Conservation (phyloP, 1,284 basidiomycete genomes). For the Vanrija pseudolonga region DNA sequence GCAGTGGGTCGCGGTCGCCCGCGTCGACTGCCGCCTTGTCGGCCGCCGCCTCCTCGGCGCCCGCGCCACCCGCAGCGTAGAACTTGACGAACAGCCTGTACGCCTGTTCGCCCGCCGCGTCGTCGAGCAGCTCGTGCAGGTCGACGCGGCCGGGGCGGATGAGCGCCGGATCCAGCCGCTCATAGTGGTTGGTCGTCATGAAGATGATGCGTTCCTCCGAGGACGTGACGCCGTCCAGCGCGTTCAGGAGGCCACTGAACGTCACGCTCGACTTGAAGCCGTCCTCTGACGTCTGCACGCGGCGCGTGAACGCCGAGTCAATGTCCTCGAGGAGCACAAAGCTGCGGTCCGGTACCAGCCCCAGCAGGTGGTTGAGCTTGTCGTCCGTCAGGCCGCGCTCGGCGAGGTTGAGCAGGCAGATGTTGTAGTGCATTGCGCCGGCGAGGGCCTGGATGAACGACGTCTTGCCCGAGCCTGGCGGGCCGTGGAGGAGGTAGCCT, state of each 20-base stretch:
- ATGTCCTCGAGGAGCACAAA: constrained; percentile 95
- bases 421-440: constrained; percentile 87
- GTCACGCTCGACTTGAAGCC: constrained; percentile 95
- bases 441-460: constrained; percentile 98
- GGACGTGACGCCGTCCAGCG: constrained; percentile 94
- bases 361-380: constrained; percentile 89
- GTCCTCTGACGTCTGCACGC: constrained; percentile 81
- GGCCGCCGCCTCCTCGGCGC: constrained; percentile 9
- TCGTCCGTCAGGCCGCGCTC: constrained; percentile 96
- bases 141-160: constrained; percentile 95
- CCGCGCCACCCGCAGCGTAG: constrained; percentile 53
- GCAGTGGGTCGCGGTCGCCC: constrained; percentile 3
- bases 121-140: constrained; percentile 76
- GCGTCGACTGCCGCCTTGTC: neutral
- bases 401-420: constrained; percentile 92
- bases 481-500: constrained; percentile 92
- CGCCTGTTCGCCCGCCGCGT: constrained; percentile 81
- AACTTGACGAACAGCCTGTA: constrained; percentile 76
- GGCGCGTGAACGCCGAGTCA: constrained; percentile 94
- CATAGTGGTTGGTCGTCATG: constrained; percentile 96
- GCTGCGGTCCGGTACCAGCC: constrained; percentile 87
- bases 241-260: constrained; percentile 96
- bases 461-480: constrained; percentile 96
- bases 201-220: constrained; percentile 97
- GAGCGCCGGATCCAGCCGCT: constrained; percentile 66